Conservation (phyloP, 106 monocot genomes). For the Dioscorea alata region DNA sequence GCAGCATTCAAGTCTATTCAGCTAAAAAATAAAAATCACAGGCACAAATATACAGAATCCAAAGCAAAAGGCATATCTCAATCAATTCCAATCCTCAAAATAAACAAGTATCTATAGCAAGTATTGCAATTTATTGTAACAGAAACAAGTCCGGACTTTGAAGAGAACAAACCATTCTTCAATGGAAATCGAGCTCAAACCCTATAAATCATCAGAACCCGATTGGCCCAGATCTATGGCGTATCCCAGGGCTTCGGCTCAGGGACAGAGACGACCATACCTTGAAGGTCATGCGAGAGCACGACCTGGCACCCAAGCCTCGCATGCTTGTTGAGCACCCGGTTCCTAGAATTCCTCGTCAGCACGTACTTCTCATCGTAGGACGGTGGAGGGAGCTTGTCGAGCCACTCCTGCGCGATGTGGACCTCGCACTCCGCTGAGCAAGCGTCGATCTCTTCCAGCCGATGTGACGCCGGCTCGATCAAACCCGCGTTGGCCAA, state of each 20-base stretch:
- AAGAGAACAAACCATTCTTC: no score
- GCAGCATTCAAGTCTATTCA: no score
- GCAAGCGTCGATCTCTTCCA: conserved; percentile 97
- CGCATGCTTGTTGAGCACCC: conserved; percentile 76
- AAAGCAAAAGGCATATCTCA: no score
- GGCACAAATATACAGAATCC: no score
- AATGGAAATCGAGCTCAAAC: no score
- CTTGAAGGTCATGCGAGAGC: conserved; percentile 57
- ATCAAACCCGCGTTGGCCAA: conserved; percentile 61
- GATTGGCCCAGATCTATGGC: conserved; percentile 23
- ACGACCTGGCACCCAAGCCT: conserved; percentile 89
- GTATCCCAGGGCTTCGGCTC: conserved; percentile 91
- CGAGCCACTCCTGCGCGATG: conserved; percentile 91
- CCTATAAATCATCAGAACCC: no score
- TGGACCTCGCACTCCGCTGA: conserved; percentile 92
- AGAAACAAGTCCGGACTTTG: no score
- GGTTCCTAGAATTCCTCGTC: conserved; percentile 61
- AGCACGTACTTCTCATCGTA: conserved; percentile 85
- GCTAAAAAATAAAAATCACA: no score
- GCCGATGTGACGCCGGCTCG: conserved; percentile 85
- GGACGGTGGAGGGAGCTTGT: conserved; percentile 61
- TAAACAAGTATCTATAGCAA: no score
- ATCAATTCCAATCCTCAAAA: no score
- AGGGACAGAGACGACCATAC: conserved; percentile 90
- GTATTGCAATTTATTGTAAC: no score